Evolutionary conservation across 805 yeast genomes (phyloP).

Genomic region (Suhomyces kilbournensis): DNA sequence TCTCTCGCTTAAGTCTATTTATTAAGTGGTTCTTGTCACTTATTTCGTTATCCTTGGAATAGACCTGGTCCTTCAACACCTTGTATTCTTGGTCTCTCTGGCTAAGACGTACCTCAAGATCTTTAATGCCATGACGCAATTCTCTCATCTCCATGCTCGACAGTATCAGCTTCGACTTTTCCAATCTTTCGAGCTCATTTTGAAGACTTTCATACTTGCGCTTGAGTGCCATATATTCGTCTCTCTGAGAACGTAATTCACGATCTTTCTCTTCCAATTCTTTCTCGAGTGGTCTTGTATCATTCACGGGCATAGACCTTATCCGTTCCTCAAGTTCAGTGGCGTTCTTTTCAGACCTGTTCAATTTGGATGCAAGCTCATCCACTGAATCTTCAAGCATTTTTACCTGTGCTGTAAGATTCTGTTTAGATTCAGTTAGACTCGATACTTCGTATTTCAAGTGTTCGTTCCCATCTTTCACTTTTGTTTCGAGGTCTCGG

Average conservation of each 20-base stretch:
- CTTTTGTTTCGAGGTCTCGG: background rate
- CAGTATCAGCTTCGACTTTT: background rate
- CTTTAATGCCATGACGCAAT: background rate
- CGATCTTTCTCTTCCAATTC: background rate
- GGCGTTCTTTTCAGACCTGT: background rate
- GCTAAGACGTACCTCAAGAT: background rate
- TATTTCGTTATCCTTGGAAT: conserved; percentile 2
- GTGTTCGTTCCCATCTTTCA: background rate
- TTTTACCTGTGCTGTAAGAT: background rate
- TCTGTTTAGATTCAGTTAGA: background rate
- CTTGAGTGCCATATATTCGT: background rate
- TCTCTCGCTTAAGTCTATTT: conserved; percentile 6
- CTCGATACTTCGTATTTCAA: background rate
- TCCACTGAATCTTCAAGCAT: background rate
- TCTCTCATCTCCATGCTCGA: background rate
- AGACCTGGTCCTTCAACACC: background rate
- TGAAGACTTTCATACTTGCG: background rate
- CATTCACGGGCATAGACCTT: background rate
- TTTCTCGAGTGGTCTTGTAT: background rate
- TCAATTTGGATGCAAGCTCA: background rate
- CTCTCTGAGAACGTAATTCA: background rate
- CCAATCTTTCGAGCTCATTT: conserved; percentile 1
- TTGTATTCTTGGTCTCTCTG: background rate
- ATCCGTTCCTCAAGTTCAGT: background rate
- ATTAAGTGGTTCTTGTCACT: conserved; percentile 2